phyloP scores from a whole-genome alignment of 495 filamentous ascomycete species.

The Parachaetomium inaequale region DNA sequence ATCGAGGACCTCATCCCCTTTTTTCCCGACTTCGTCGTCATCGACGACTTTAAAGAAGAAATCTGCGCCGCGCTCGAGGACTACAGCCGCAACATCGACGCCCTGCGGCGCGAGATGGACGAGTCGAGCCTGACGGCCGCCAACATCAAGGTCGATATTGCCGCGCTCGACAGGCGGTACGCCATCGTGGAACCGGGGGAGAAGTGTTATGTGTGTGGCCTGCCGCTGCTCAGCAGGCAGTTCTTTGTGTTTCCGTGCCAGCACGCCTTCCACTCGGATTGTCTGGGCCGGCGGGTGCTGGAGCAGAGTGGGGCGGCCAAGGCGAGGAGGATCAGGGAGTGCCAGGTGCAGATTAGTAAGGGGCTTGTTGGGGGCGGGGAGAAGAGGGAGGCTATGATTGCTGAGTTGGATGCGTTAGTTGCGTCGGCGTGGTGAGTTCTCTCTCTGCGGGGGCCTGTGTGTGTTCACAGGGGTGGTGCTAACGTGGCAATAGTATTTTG shows the following conservation, averaged over 20 bases:
- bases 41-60: constrained; percentile 98
- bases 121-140: constrained; percentile 80
- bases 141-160: constrained; percentile 84
- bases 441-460: neutral
- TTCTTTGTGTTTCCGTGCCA: constrained; percentile 99
- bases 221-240: constrained; percentile 81
- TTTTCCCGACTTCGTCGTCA: constrained; percentile 98
- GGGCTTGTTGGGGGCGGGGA: constrained; percentile 60
- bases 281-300: constrained; percentile 76
- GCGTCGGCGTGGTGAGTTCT: constrained; percentile 53
- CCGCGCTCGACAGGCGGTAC: constrained; percentile 77
- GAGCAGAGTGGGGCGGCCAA: constrained; percentile 69
- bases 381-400: constrained; percentile 75
- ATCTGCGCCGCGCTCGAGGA: constrained; percentile 91
- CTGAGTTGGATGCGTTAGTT: constrained; percentile 83
- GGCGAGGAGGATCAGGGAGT: constrained; percentile 74
- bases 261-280: constrained; percentile 95
- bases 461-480: neutral
- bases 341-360: constrained; percentile 74
- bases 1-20: constrained; percentile 98
- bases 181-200: constrained; percentile 97
- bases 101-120: constrained; percentile 92
- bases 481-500: constrained; percentile 57
- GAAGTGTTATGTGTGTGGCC: constrained; percentile 79
- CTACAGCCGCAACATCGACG: constrained; percentile 85